Percentiles rank a stretch among this genome's conserved stretches.
These are phyloP conservation scores for Didymellaceae sp. DNA, from an alignment of 2,329 filamentous ascomycete species.

Conservation along the genomic window DNA sequence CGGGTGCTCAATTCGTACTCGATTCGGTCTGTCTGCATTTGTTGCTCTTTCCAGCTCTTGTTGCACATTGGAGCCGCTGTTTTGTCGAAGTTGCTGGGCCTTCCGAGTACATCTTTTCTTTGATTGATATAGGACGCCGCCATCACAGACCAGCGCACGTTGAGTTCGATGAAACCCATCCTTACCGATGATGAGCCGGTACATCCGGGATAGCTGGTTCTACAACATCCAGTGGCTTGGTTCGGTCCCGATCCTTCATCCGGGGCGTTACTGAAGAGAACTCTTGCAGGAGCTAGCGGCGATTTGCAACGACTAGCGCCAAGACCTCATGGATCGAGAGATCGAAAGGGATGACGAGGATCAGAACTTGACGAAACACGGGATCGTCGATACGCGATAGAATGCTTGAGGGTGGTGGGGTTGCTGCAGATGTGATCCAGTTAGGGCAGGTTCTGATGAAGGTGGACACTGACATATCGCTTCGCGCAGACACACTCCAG, in stretches of 20 bases:
- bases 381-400: conserved; percentile 7
- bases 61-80: too few relatives aligned
- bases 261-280: not conserved
- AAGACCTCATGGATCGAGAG: conserved; percentile 12
- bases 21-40: too few relatives aligned
- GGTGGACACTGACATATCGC: not conserved
- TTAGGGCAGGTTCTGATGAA: not conserved
- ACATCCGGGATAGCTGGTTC: too few relatives aligned
- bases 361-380: not conserved
- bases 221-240: not conserved
- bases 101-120: too few relatives aligned
- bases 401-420: not conserved
- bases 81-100: too few relatives aligned
- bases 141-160: too few relatives aligned
- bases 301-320: conserved; percentile 14
- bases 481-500: not conserved
- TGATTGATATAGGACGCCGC: too few relatives aligned
- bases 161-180: too few relatives aligned
- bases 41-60: too few relatives aligned
- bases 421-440: not conserved
- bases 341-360: conserved; percentile 11
- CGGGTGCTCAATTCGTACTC: too few relatives aligned
- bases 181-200: too few relatives aligned
- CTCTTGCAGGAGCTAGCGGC: conserved; percentile 11
- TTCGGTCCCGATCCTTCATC: not conserved